Percentiles rank a stretch among this genome's conserved stretches.
These are phyloP conservation scores for Dictyostelium capitatum DNA, from an alignment of 78 protist species.

Conservation along the genomic window DNA sequence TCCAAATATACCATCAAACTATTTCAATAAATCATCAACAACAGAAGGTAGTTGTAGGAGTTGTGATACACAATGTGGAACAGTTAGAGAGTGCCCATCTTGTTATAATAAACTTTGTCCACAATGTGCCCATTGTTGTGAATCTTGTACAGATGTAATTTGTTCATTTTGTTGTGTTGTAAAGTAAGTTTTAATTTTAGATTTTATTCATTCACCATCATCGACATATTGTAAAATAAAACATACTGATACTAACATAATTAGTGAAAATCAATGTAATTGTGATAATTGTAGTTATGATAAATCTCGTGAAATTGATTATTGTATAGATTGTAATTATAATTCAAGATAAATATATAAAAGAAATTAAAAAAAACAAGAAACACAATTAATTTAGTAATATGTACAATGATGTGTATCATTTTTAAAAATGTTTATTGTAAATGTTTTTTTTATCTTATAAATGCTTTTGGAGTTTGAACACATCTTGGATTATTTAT, in stretches of 20 bases:
- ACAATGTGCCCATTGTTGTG: conserved; percentile 30
- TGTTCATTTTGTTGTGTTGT: conserved; percentile 37
- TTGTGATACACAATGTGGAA: not conserved
- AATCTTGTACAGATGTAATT: not conserved
- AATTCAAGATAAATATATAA: not conserved
- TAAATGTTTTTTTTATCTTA: not conserved
- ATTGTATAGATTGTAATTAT: conserved; percentile 45
- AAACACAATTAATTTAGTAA: not conserved
- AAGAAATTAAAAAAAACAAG: not conserved
- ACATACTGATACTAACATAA: not conserved
- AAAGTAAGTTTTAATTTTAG: conserved; percentile 15
- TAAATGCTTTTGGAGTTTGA: not conserved
- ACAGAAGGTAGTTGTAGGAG: not conserved
- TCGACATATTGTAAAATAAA: too few relatives aligned
- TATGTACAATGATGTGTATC: not conserved
- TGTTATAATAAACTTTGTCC: not conserved
- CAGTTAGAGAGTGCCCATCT: conserved; percentile 30
- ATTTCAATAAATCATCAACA: not conserved
- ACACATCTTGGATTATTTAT: not conserved
- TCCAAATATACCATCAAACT: conserved; percentile 25
- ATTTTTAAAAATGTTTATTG: not conserved
- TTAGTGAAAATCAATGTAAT: not conserved
- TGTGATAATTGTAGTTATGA: conserved; percentile 1
- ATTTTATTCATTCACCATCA: too few relatives aligned
- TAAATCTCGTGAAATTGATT: conserved; percentile 5